A percentile compares a stretch with the other conserved stretches of the same genome.
phyloP scores from a whole-genome alignment of 352 stramenopile species.

The Achlya hypogyna region DNA sequence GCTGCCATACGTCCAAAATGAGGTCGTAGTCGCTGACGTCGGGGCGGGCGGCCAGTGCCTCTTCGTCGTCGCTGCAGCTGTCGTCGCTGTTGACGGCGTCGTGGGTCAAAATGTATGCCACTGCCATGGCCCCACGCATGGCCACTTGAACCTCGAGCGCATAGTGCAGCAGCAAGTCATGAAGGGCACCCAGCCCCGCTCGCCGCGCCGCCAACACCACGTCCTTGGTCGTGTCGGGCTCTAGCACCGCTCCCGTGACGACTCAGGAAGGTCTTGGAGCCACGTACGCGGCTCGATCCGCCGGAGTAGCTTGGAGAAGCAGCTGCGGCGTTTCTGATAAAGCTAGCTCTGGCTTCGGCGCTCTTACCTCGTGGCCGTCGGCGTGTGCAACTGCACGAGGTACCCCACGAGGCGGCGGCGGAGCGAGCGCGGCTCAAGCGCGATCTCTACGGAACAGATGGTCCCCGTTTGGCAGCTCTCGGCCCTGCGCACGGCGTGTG shows the following conservation, averaged over 20 bases:
- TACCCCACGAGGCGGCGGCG: background rate
- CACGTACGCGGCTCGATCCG: background rate
- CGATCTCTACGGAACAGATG: no score
- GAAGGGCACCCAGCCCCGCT: background rate
- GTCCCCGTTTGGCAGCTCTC: no score
- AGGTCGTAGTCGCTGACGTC: background rate
- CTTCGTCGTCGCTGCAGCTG: background rate
- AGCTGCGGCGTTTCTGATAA: background rate
- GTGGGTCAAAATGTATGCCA: background rate
- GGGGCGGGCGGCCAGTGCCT: background rate
- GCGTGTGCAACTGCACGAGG: background rate
- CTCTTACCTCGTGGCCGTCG: background rate
- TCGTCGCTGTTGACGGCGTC: background rate
- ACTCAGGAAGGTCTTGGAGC: background rate
- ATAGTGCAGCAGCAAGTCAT: background rate
- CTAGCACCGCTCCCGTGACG: background rate
- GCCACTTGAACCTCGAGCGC: background rate
- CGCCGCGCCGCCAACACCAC: constrained; percentile 7
- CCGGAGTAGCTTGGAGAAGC: background rate
- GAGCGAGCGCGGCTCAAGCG: background rate
- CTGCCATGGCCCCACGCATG: background rate
- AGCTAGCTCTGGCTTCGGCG: no score
- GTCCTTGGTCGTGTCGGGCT: background rate
- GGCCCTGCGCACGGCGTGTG: no score
- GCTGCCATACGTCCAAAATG: background rate